Percentiles rank a stretch among this genome's conserved stretches.
phyloP scores from a whole-genome alignment of 2,329 filamentous ascomycete genomes.

The Curvularia hawaiiensis region DNA sequence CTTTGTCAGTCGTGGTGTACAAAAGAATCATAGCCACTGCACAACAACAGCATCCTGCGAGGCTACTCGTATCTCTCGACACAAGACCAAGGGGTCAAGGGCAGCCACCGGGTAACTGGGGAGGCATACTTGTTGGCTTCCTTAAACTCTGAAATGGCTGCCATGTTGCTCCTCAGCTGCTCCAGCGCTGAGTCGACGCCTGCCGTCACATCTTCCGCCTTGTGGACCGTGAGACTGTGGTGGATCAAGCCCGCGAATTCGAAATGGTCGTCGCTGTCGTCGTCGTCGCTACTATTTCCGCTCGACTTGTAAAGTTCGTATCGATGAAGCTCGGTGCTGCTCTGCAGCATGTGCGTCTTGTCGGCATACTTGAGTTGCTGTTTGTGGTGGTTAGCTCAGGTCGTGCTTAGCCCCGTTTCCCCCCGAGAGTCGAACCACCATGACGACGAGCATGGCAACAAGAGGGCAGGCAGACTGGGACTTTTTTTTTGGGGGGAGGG shows the following conservation, averaged over 20 bases:
- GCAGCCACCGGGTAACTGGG: constrained; percentile 35
- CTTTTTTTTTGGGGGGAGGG: not conserved
- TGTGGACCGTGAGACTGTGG: constrained; percentile 61
- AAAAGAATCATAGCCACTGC: constrained; percentile 18
- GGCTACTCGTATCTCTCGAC: constrained; percentile 21
- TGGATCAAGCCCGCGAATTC: constrained; percentile 63
- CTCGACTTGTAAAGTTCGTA: constrained; percentile 62
- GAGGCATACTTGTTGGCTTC: constrained; percentile 61
- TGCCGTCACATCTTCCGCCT: constrained; percentile 59
- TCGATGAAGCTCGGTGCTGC: constrained; percentile 58
- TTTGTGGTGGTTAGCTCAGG: constrained; percentile 38
- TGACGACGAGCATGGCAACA: constrained; percentile 17
- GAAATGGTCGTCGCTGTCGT: constrained; percentile 42
- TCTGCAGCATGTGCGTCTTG: constrained; percentile 61
- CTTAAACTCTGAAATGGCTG: constrained; percentile 63
- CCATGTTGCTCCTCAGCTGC: constrained; percentile 63
- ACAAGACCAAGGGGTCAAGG: constrained; percentile 24
- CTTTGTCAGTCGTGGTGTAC: constrained; percentile 38
- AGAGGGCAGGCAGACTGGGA: constrained; percentile 2
- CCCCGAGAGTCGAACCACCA: constrained; percentile 12
- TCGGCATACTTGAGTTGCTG: constrained; percentile 63
- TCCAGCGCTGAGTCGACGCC: constrained; percentile 65
- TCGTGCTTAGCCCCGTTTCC: constrained; percentile 23
- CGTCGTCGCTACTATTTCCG: constrained; percentile 35
- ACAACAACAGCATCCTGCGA: constrained; percentile 7